phyloP scores from a whole-genome alignment of 352 stramenopile species.

The Hyaloperonospora arabidopsidis region DNA sequence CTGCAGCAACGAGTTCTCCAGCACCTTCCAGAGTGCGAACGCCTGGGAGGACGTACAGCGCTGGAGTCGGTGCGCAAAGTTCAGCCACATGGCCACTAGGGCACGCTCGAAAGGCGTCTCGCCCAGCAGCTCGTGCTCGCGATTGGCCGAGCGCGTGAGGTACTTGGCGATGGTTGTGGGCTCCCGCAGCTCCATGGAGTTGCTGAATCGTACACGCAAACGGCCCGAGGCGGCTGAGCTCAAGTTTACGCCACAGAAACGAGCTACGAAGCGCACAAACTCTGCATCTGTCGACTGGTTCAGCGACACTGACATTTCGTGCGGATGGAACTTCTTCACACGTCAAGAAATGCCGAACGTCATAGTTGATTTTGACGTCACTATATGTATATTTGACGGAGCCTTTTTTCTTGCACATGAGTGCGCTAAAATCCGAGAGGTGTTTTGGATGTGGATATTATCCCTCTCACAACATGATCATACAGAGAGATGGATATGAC shows the following conservation, averaged over 20 bases:
- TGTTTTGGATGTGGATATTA: too few species aligned
- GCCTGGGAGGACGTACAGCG: slow-evolving; percentile 30
- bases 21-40: slow-evolving; percentile 49
- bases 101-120: slow-evolving; percentile 53
- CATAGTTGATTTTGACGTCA: slow-evolving; percentile 10
- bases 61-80: slow-evolving; percentile 48
- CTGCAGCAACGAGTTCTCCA: slow-evolving; percentile 45
- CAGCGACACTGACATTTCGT: slow-evolving; percentile 68
- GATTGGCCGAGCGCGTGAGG: slow-evolving; percentile 63
- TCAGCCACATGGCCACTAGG: slow-evolving; percentile 72
- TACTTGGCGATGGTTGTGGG: slow-evolving; percentile 66
- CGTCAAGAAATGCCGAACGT: not conserved
- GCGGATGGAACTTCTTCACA: slow-evolving; percentile 36
- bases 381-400: slow-evolving; percentile 22
- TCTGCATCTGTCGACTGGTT: slow-evolving; percentile 66
- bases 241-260: slow-evolving; percentile 71
- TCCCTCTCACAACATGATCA: too few species aligned
- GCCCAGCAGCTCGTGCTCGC: slow-evolving; percentile 62
- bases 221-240: slow-evolving; percentile 62
- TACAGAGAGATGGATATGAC: too few species aligned
- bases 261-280: slow-evolving; percentile 75
- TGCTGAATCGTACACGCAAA: slow-evolving; percentile 66
- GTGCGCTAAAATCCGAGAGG: too few species aligned
- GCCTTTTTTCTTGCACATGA: too few species aligned
- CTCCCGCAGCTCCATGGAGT: slow-evolving; percentile 66